Evolutionary conservation across 2,329 filamentous ascomycete genomes (phyloP), one percentile per base, ranked within the genome.

Genomic region (Dendrostoma leiphaemia): DNA sequence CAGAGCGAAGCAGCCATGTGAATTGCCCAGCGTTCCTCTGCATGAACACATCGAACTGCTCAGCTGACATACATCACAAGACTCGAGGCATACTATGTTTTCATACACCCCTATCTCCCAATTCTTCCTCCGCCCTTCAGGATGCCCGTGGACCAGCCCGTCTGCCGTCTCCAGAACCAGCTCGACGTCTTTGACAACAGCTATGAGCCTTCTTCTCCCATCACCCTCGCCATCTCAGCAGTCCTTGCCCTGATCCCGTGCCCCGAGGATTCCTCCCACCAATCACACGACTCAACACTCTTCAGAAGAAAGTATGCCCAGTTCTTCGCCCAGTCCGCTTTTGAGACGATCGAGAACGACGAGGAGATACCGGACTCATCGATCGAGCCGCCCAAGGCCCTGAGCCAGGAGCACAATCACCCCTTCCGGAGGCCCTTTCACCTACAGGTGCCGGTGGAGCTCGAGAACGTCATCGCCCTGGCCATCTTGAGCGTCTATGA

Each of bases 1-100:
- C 71, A 69, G 28, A 71, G 63, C 43, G 67, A 75, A 57, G 63
- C 68, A 32, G 63, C 70, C 24, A 71, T 78, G 73, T 76, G 61
- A 66, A 71, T 62, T 19, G 17, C 15, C 26, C 47, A 31, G 26
- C 4, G 9, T 17, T 19, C 4, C 3, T 13, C 7, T 19, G 17
- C 38, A 15, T n/a, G 8, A 19, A 38, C 41, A 8, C 15, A 19
- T 1, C 21, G 21, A 21, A 4, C 12, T 12, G 17, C 17, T 7
- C 15, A 2, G 40, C 49, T 59, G n/a, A 52, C 32, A 28, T 2
- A 5, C 23, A 47, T 35, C 6, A 5, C 7, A 17, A 67, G 64
- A 44, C 65, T 79, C 19, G 73, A 77, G 54, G 77, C 75, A 4
- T 80, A 80, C 61, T 80, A 80, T 57, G 70, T 75, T 52, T 80